phyloP scores from a whole-genome alignment of 2,329 filamentous ascomycete genomes.

The Xylaria sp. region DNA sequence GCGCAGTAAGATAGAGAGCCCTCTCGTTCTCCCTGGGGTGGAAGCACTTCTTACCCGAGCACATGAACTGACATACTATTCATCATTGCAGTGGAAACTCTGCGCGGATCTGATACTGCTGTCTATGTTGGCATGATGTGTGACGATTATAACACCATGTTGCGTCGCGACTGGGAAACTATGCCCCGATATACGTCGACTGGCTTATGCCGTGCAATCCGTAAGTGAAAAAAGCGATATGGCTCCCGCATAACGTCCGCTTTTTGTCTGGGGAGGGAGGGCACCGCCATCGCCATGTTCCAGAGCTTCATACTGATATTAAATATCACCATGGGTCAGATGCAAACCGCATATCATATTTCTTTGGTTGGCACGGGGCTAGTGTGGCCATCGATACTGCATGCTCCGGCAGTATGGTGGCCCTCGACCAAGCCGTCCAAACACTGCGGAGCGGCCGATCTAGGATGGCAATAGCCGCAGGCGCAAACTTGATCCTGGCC shows the following conservation, averaged over 20 bases:
- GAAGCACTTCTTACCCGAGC: background rate
- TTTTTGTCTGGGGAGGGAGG: too few species aligned
- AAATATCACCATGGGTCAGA: too few species aligned
- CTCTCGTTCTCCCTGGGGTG: too few species aligned
- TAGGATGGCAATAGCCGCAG: background rate
- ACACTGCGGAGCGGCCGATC: background rate
- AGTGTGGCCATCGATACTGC: background rate
- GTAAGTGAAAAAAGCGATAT: too few species aligned
- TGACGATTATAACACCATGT: background rate
- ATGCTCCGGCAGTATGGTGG: background rate
- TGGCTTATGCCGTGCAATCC: background rate
- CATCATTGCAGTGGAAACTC: background rate
- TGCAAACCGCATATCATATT: background rate
- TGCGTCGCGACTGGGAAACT: background rate
- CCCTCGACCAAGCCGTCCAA: background rate
- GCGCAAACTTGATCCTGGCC: slow-evolving; percentile 33
- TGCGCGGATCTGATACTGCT: background rate
- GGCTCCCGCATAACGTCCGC: too few species aligned
- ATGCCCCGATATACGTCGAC: background rate
- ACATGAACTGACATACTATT: background rate
- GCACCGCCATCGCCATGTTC: too few species aligned
- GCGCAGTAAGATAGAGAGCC: background rate
- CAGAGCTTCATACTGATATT: too few species aligned
- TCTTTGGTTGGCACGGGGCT: background rate
- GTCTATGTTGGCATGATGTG: background rate